These are phyloP conservation scores for Mycena belliarum DNA, from an alignment of 768 basidiomycete genomes.

Conservation along the genomic window DNA sequence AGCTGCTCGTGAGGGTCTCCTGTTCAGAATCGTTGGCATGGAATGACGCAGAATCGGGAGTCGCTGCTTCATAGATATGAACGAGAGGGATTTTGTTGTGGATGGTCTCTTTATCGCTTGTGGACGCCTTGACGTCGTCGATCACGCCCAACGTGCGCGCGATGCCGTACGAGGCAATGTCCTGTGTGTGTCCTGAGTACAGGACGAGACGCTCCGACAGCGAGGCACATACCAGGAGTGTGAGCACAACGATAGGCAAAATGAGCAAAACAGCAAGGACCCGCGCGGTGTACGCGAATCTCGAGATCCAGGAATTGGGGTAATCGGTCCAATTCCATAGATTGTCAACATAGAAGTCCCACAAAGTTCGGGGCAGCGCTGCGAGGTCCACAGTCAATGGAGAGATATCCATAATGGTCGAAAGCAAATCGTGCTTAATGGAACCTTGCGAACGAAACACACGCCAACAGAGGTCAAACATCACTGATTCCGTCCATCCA, in stretches of 20 bases:
- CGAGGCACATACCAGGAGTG: constrained; percentile 48
- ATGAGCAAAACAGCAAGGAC: constrained; percentile 65
- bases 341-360: constrained; percentile 61
- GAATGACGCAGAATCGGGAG: constrained; percentile 23
- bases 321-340: constrained; percentile 58
- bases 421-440: background rate
- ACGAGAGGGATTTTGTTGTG: constrained; percentile 35
- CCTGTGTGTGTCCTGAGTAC: constrained; percentile 40
- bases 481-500: constrained; percentile 4
- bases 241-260: constrained; percentile 59
- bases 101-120: constrained; percentile 54
- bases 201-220: background rate
- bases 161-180: constrained; percentile 79
- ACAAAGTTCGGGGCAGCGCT: constrained; percentile 47
- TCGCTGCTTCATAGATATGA: constrained; percentile 31
- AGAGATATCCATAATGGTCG: constrained; percentile 25
- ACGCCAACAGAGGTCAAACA: background rate
- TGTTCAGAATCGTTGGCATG: constrained; percentile 29
- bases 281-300: constrained; percentile 62
- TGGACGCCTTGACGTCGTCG: constrained; percentile 74
- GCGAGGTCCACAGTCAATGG: constrained; percentile 29
- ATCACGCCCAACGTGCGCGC: constrained; percentile 80
- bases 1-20: constrained; percentile 16
- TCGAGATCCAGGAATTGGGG: constrained; percentile 66
- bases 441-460: background rate